Evolutionary conservation across 805 yeast species (phyloP).

Genomic region (Candida krabiensis): DNA sequence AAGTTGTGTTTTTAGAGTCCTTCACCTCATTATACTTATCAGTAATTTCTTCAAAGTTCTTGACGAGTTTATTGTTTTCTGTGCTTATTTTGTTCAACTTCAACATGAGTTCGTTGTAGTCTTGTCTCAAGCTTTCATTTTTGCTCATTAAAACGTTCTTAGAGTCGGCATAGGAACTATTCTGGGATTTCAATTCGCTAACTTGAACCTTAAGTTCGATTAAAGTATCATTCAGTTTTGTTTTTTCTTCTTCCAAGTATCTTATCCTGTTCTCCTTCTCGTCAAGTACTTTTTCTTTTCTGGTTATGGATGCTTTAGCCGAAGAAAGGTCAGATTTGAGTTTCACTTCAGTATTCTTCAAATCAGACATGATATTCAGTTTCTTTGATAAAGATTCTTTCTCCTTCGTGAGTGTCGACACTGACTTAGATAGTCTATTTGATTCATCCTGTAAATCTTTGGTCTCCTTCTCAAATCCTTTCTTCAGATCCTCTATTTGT

Average conservation of each 20-base stretch:
- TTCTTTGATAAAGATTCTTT: constrained; percentile 28
- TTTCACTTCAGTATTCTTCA: constrained; percentile 42
- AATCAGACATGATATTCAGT: constrained; percentile 39
- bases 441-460: constrained; percentile 29
- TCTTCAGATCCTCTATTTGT: constrained; percentile 17
- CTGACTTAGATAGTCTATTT: constrained; percentile 29
- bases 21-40: constrained; percentile 39
- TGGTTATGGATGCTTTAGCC: constrained; percentile 41
- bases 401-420: constrained; percentile 37
- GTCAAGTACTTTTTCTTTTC: constrained; percentile 42
- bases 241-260: constrained; percentile 39
- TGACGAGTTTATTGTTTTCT: constrained; percentile 41
- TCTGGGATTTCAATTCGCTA: constrained; percentile 39
- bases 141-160: constrained; percentile 42
- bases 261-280: constrained; percentile 39
- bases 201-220: constrained; percentile 41
- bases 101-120: constrained; percentile 33
- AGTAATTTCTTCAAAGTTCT: constrained; percentile 40
- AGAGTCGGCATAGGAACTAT: constrained; percentile 36
- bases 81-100: constrained; percentile 42
- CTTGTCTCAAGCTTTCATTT: constrained; percentile 39
- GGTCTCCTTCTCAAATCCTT: constrained; percentile 21
- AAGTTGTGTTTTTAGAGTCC: constrained; percentile 24
- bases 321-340: constrained; percentile 50
- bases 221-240: constrained; percentile 37